Evolutionary conservation across 345 rosid genomes (phyloP), one percentile per base, ranked within the genome.

Genomic region (Ceriops zippeliana): DNA sequence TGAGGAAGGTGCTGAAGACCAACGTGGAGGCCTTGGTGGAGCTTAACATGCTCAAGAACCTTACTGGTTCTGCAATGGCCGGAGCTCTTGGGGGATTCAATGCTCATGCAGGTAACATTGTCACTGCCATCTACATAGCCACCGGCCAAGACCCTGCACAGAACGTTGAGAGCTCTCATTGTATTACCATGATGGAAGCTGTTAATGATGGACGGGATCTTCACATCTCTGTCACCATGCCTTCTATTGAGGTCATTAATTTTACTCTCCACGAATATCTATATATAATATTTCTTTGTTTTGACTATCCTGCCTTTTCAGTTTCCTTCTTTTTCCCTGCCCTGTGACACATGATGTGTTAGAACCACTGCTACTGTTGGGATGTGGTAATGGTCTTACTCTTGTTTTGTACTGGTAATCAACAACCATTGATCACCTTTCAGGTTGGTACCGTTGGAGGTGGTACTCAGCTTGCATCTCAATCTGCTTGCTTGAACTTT

Each of bases 361-460:
- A 38, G 47, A 11, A 38, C 47, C 47, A 38, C 47, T 11, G 47
- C 16, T 38, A 38, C 16, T 38, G 16, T 11, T 38, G 13, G 16
- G 13, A 11, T 38, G 13, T 9, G 37, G 37, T 34, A 7, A 1
- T 1, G 19, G 49, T 42, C 17, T 11, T 13, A 11, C 17, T 42
- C 49, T 42, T 42, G 49, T 42, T 42, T 42, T 13, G 49, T 42
- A 13, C 49, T 3, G 3, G 49, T 42, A 42, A 42, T 16, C 49
- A 42, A 42, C 19, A 15, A 42, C 49, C 49, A 42, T 42, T 13
- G 49, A n/a, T n/a, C 6, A 20, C 19, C 5, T 62, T 51, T 59
- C 77, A 83, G 86, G 87, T 84, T 27, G 88, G 88, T 2, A 84
- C 88, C 0, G 80, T 84, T 2, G 88, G 88, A 38, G 88, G 88